Evolutionary conservation across 805 yeast species (phyloP), one percentile per base, ranked within the genome.

Genomic region (Kluyveromyces lactis): DNA sequence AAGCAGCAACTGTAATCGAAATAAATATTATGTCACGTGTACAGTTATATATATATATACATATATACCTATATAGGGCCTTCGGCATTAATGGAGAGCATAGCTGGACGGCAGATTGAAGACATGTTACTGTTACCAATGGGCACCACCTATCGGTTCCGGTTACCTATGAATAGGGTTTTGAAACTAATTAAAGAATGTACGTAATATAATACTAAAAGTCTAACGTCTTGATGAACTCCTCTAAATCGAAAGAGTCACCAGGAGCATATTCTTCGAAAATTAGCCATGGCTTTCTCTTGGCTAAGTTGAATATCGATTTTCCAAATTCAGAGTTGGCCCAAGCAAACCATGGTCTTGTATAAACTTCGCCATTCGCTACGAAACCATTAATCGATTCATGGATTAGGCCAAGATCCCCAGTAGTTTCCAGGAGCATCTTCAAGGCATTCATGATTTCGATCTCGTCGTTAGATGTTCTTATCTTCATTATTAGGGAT

Each of bases 331-430:
- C 95, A 1, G 94, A 78, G 55, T 86, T 86, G 49, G 94, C 83
- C 96, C 96, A 86, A 4, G 95, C 81, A 65, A 87, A 87, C 96
- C 96, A 86, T 2, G 92, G 75, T 43, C 96, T 66, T 0, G 95
- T 83, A 55, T 60, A 87, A n/a, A 58, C 60, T 8, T 44, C 41
- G 1, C 75, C 78, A 2, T 47, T 42, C 2, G 64, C 64, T 4
- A 70, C 62, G 48, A 79, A 69, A 8, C 86, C 94, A 42, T 81
- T 64, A 3, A 86, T 76, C 42, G 82, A 72, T 63, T 86, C 96
- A 56, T 86, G 95, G 75, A 86, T 78, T 41, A 86, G 66, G 0
- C 96, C 96, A 16, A 86, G 64, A 0, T 78, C 81, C 1, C 71
- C 85, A 0, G 95, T 86, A 10, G 77, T 73, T 4, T 62, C 61